Evolutionary conservation across 108 stramenopile genomes (phyloP).

Genomic region (Epipyxis sp.): DNA sequence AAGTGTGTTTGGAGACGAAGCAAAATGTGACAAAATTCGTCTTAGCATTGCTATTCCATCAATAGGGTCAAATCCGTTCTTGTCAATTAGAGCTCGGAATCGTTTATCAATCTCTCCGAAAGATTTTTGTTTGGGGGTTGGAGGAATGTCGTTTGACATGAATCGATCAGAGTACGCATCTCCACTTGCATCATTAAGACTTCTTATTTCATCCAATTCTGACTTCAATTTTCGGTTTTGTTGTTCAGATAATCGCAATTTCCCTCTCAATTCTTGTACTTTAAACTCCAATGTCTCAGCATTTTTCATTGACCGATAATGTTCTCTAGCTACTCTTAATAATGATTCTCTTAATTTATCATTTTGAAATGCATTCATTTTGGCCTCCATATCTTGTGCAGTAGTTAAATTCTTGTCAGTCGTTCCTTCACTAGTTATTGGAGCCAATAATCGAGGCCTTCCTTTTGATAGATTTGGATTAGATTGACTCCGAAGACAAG

Average conservation of each 20-base stretch:
- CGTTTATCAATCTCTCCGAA: slow-evolving; percentile 7
- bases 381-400: not conserved
- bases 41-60: not conserved
- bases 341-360: slow-evolving; percentile 24
- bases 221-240: not conserved
- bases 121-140: not conserved
- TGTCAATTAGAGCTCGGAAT: not conserved
- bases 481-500: not conserved
- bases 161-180: not conserved
- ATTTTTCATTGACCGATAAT: slow-evolving; percentile 11
- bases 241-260: not conserved
- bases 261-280: not conserved
- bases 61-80: not conserved
- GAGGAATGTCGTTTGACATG: not conserved
- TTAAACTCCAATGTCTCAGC: not conserved
- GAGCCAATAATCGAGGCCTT: not conserved
- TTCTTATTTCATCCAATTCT: slow-evolving; percentile 14
- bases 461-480: not conserved
- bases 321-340: slow-evolving; percentile 8
- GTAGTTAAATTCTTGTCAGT: not conserved
- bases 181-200: not conserved
- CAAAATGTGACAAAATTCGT: slow-evolving; percentile 2
- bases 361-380: not conserved
- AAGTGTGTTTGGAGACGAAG: not conserved
- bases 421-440: too few relatives aligned